These are phyloP conservation scores for Schizosaccharomyces japonicus DNA, from an alignment of 805 yeast species.

Conservation along the genomic window DNA sequence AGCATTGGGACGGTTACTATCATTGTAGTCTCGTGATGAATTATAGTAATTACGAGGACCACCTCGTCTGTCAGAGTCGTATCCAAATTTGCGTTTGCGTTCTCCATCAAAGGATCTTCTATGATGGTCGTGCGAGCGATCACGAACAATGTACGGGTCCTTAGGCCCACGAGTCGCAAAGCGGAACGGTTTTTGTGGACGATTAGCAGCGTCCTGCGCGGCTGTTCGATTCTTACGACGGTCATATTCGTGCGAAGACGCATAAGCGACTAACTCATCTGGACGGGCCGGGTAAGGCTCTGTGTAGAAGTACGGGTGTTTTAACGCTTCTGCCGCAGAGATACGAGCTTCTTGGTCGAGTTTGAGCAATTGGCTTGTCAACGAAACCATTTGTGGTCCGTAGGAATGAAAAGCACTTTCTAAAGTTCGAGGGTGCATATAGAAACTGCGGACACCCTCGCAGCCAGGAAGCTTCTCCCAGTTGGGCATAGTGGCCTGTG, in stretches of 20 bases:
- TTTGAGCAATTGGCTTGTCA: conserved; percentile 37
- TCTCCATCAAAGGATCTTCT: background rate
- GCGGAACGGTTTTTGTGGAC: background rate
- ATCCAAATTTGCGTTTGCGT: no score
- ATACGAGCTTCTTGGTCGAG: conserved; percentile 51
- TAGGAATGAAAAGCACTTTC: conserved; percentile 9
- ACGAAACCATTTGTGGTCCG: conserved; percentile 22
- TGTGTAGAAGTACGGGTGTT: conserved; percentile 40
- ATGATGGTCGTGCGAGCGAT: background rate
- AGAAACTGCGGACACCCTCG: background rate
- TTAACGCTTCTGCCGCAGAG: conserved; percentile 58
- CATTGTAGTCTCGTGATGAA: background rate
- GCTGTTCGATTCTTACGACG: background rate
- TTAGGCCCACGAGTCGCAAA: background rate
- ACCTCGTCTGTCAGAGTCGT: no score
- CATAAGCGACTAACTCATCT: background rate
- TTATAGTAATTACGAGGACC: no score
- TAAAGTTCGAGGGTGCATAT: conserved; percentile 10
- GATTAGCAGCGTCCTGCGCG: background rate
- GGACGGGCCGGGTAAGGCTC: conserved; percentile 23
- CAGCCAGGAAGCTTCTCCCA: conserved; percentile 47
- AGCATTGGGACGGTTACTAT: background rate
- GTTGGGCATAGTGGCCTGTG: conserved; percentile 77
- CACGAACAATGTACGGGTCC: background rate
- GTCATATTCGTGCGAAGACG: conserved; percentile 1